Percentiles rank a stretch among this genome's conserved stretches.
Conservation (phyloP, 257 asterid species). For the Leonotis leonurus region DNA sequence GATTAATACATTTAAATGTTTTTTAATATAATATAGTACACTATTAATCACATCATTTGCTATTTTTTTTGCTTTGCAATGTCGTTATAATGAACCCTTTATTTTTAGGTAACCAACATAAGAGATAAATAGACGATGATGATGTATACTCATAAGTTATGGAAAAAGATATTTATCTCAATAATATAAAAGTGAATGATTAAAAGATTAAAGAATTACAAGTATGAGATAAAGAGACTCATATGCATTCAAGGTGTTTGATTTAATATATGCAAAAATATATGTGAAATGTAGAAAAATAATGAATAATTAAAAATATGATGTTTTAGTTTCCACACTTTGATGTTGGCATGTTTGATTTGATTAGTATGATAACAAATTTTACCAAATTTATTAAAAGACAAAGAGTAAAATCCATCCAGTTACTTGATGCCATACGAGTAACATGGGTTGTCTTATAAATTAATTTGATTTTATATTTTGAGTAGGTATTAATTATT, state of each 20-base stretch:
- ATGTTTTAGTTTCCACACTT: not conserved
- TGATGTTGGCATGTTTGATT: not conserved
- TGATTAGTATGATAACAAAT: not conserved
- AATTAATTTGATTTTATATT: not conserved
- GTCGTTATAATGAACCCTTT: too few relatives aligned
- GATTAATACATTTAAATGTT: not conserved
- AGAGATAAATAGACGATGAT: too few relatives aligned
- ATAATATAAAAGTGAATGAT: too few relatives aligned
- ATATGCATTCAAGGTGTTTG: not conserved
- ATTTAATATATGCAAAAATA: not conserved
- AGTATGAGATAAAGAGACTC: too few relatives aligned
- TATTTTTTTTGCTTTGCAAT: too few relatives aligned
- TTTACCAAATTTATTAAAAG: not conserved
- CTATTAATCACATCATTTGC: too few relatives aligned
- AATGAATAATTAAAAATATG: not conserved
- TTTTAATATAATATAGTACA: too few relatives aligned
- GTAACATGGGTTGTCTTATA: slow-evolving; percentile 13
- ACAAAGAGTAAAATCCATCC: not conserved
- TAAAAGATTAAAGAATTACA: too few relatives aligned
- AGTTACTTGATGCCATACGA: slow-evolving; percentile 3
- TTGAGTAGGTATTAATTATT: not conserved
- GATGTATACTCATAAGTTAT: too few relatives aligned
- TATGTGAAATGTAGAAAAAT: too few relatives aligned
- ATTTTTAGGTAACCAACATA: too few relatives aligned
- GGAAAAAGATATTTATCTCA: too few relatives aligned